Evolutionary conservation across 164 flowering plant species (phyloP), one percentile per base, ranked within the genome.

Genomic region (grape (Vitis vinifera)): DNA sequence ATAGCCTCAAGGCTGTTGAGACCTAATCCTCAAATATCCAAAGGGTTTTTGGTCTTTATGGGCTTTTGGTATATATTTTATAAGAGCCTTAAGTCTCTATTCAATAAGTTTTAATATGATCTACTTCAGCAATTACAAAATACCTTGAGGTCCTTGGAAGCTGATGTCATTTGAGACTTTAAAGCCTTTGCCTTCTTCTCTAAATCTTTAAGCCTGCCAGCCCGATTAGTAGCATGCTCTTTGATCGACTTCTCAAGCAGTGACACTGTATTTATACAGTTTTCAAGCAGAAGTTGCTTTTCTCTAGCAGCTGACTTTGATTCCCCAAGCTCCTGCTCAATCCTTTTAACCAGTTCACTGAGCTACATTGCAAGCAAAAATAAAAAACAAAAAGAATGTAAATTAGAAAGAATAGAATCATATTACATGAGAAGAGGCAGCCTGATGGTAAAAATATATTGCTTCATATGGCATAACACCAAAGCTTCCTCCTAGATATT

Each of bases 241-340:
- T 82, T 85, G 66, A 95, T 88, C 52, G 89, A 23, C 66, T 88
- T 91, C 69, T 96, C 98, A 68, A 93, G 27, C 48, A 48, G 63
- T 48, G 27, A 23, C 14, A 91, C 97, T 27, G 76, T 77, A 29
- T 75, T 68, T 16, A 87, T 79, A 83, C 90, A 83, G 15, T 80
- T 73, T 58, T 88, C 81, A 73, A 82, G 82, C 15, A 76, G 59
- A 49, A 75, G 68, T 69, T 88, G 78, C 76, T 88, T 91, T 51
- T 89, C 97, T 75, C 82, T 81, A 49, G 75, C 79, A 27, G 82
- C 73, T 65, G 83, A 71, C 72, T 80, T 84, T 77, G 95, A 88
- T 77, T 90, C 27, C 91, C 68, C 88, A 74, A 96, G 91, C 27
- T 23, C 97, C 73, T 83, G 80, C 81, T 91, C 89, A 63, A 91